A percentile compares a stretch with the other conserved stretches of the same genome.
These are phyloP conservation scores for Colletotrichum cuscutae DNA, from an alignment of 2,329 filamentous ascomycete genomes.

Conservation along the genomic window DNA sequence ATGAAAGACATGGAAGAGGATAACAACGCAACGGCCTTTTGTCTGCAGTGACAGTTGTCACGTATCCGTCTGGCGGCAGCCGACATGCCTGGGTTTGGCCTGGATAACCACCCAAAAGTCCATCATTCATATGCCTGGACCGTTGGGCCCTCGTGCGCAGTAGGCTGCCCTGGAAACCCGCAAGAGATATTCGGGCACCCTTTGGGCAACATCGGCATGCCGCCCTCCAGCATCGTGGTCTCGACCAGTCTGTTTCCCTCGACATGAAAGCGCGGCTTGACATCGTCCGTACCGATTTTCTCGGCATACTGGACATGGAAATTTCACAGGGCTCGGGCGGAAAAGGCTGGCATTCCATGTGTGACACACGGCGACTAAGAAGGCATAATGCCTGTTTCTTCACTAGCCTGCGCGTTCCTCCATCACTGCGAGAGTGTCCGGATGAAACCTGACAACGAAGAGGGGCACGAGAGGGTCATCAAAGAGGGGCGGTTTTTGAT, in stretches of 20 bases:
- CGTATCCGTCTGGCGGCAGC: not conserved
- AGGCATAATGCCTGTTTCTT: constrained; percentile 14
- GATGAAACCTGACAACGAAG: constrained; percentile 20
- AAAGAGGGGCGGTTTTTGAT: not conserved
- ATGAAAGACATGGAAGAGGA: not conserved
- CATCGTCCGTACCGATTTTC: constrained; percentile 1
- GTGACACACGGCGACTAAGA: not conserved
- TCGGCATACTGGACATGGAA: not conserved
- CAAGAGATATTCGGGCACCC: too few species aligned
- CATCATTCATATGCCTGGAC: not conserved
- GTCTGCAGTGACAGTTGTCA: not conserved
- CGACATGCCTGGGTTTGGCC: not conserved
- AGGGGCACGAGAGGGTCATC: not conserved
- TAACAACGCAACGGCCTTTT: not conserved
- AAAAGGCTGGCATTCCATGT: not conserved
- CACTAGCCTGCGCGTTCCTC: not conserved
- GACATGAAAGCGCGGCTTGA: not conserved
- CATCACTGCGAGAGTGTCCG: not conserved
- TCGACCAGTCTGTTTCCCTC: not conserved
- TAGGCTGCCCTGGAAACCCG: not conserved
- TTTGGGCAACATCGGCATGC: not conserved
- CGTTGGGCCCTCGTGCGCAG: not conserved
- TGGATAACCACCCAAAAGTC: not conserved
- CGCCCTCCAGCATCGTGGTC: not conserved
- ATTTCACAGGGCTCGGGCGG: not conserved